Base-by-base conservation (phyloP, 2,329 filamentous ascomycete species). In the Neonectria sp. region DNA sequence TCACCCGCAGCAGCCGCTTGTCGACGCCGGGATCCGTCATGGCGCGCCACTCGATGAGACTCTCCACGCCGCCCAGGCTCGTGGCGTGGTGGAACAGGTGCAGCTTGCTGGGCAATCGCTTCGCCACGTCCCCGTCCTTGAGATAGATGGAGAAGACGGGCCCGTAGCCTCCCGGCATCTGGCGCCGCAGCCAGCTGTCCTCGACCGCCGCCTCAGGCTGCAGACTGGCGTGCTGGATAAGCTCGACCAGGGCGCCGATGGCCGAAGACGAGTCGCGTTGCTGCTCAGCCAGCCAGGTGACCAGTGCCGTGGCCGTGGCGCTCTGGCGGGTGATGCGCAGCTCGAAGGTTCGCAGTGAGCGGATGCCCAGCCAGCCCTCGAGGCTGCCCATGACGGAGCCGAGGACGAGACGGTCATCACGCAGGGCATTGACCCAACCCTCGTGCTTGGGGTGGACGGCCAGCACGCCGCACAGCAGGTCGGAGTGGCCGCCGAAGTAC, bases 401-500 rank as follows among this genome's bases (percentile, higher is more conserved):
- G 17, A 98, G 83, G 70, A 90, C 89, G n/a, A 94, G 76, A 3
- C 96, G 86, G 78, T 99, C 95, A 2, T 80, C 78, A 53, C 86
- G 82, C 75, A 98, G 82, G 25, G 81, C 83, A 33, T 79, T 78
- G n/a, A 89, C 79, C 92, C 92, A 93, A 5, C 84, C 84, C 57
- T 86, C 74, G 53, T 81, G 81, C 43, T 80, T 80, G 17, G 88
- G 87, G 57, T 87, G 84, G 6, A 95, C 88, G 0, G 90, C 89
- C 31, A 99, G 83, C 21, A 97, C 92, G 25, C 96, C 96, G 77
- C 93, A 97, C 6, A 98, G 89, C 87, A 98, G 87, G 82, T 99
- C 96, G 71, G 92, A 95, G 82, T 99, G 96, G 0, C 96, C 96
- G 24, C 96, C 96, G 72, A 99, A 90, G 82, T 98, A 99, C 86